Evolutionary conservation across 225 moss, liverwort and hornwort genomes (phyloP).

Genomic region (Marchantia paleacea): DNA sequence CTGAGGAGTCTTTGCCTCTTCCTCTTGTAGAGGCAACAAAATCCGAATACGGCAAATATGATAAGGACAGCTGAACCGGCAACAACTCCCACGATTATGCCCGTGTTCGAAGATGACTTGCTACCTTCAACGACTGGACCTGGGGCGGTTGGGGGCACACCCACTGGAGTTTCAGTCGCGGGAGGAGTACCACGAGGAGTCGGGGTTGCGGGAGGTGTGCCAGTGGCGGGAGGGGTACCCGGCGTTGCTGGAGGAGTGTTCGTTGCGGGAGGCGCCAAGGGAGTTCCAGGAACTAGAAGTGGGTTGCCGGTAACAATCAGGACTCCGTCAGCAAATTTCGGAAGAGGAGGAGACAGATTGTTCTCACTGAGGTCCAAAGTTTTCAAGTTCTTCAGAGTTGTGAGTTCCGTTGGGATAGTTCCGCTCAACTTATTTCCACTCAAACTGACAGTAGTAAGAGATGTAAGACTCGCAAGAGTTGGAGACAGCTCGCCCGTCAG

Average conservation of each 20-base stretch:
- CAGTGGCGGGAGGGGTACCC: slow-evolving; percentile 3
- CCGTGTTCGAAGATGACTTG: slow-evolving; percentile 32
- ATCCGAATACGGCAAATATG: slow-evolving; percentile 28
- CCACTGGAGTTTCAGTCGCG: not conserved
- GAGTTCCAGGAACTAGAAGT: slow-evolving; percentile 30
- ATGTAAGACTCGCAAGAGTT: slow-evolving; percentile 52
- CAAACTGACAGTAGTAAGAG: slow-evolving; percentile 52
- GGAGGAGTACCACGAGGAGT: slow-evolving; percentile 11
- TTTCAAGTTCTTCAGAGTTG: slow-evolving; percentile 47
- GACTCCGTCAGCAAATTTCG: slow-evolving; percentile 49
- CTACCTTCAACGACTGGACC: not conserved
- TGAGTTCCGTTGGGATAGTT: slow-evolving; percentile 48
- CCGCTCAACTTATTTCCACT: slow-evolving; percentile 56
- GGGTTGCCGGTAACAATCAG: slow-evolving; percentile 61
- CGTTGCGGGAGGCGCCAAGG: slow-evolving; percentile 16
- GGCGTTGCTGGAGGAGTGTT: slow-evolving; percentile 26
- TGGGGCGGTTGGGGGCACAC: slow-evolving; percentile 4
- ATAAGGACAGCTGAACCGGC: slow-evolving; percentile 42
- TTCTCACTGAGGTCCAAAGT: slow-evolving; percentile 75
- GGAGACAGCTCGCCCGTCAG: slow-evolving; percentile 63
- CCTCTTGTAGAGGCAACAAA: slow-evolving; percentile 47
- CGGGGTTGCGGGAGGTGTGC: not conserved
- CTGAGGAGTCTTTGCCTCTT: slow-evolving; percentile 46
- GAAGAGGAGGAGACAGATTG: slow-evolving; percentile 65
- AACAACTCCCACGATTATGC: slow-evolving; percentile 56